phyloP scores from a whole-genome alignment of 352 stramenopile species.

The Globisporangium orthogonon region DNA sequence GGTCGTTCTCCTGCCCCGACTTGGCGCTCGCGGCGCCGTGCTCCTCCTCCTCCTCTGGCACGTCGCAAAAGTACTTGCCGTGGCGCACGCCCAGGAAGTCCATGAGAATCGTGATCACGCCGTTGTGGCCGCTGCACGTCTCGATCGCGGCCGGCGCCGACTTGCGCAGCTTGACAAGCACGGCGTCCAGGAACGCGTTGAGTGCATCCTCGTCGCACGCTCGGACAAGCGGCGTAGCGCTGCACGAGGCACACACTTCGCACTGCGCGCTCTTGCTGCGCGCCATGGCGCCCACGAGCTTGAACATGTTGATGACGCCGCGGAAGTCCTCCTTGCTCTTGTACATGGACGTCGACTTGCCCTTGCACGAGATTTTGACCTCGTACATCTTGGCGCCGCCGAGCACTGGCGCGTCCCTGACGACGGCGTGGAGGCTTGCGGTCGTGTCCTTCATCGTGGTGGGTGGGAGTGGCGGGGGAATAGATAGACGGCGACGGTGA shows the following conservation, averaged over 20 bases:
- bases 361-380: slow-evolving; percentile 71
- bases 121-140: slow-evolving; percentile 56
- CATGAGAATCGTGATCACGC: slow-evolving; percentile 79
- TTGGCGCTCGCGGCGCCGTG: slow-evolving; percentile 15
- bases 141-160: slow-evolving; percentile 30
- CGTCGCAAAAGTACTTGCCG: slow-evolving; percentile 68
- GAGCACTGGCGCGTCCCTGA: slow-evolving; percentile 59
- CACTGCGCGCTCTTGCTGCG: slow-evolving; percentile 42
- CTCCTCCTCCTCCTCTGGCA: slow-evolving; percentile 21
- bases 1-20: slow-evolving; percentile 36
- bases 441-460: slow-evolving; percentile 39
- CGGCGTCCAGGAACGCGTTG: slow-evolving; percentile 41
- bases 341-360: slow-evolving; percentile 69
- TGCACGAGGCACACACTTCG: slow-evolving; percentile 48
- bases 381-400: slow-evolving; percentile 78
- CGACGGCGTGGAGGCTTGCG: slow-evolving; percentile 37
- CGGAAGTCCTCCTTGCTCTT: slow-evolving; percentile 85
- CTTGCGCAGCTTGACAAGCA: slow-evolving; percentile 59
- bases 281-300: slow-evolving; percentile 66
- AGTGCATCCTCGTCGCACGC: slow-evolving; percentile 48
- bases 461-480: neutral
- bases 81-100: slow-evolving; percentile 77
- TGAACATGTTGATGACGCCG: slow-evolving; percentile 78
- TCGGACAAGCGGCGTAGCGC: slow-evolving; percentile 29
- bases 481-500: neutral